Evolutionary conservation across 2,329 filamentous ascomycete species (phyloP), one percentile per base, ranked within the genome.

Genomic region (Raffaelea arxii): DNA sequence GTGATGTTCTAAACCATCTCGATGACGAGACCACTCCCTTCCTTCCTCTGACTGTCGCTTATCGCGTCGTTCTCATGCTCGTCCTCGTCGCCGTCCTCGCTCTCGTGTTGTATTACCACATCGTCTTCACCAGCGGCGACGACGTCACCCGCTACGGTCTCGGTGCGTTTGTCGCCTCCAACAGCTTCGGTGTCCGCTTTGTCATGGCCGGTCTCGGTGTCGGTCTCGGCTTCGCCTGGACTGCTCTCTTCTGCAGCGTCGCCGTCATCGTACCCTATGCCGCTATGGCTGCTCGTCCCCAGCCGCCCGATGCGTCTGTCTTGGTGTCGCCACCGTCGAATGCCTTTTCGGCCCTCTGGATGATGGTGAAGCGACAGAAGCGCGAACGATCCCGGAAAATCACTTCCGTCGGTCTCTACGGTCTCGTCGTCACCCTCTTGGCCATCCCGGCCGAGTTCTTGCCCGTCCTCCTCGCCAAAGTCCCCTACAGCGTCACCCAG

Each of bases 371-470:
- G 21, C 25, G 21, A 14, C 19, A 19, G 25, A 12, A 42, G 41
- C 32, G 35, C n/a, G 54, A 62, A 18, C 56, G 57, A 10, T 64
- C 74, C 27, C 7, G 6, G 35, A 6, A 37, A 6, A n/a, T 7
- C 35, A 18, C 35, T 6, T 12, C 19, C 14, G n/a, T n/a, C 21
- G n/a, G n/a, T n/a, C 43, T 59, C 6, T 70, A 70, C 48, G 60
- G 71, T 1, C 59, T 65, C 22, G 46, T 64, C 12, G 63, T 69
- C 10, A 64, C 68, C 0, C 51, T 66, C 5, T 65, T 68, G 41
- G 61, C 68, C 4, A 63, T 74, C 21, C 58, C 74, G 3, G 64
- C 70, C 21, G 71, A 76, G 42, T 66, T 73, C 41, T 64, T 76
- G n/a, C 72, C 71, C 2, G 59, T 74, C 19, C 59, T 71, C 2